A percentile compares a stretch with the other conserved stretches of the same genome.
These are phyloP conservation scores for Pelargonium fulgidum DNA, from an alignment of 441 rosid species.

Conservation along the genomic window DNA sequence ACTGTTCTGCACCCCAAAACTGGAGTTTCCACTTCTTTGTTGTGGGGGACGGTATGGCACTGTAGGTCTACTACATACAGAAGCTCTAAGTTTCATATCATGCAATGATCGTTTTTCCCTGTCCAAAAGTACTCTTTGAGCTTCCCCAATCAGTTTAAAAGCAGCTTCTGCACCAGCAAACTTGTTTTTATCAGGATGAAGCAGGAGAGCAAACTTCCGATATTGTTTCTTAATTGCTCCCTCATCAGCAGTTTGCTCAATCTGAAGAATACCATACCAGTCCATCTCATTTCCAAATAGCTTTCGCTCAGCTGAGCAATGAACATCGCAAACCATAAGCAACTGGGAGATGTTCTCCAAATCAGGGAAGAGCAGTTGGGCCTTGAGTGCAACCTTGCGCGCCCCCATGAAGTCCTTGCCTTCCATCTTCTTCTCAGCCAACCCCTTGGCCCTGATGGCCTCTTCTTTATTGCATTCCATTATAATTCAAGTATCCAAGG, in stretches of 20 bases:
- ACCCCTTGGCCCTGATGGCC: slow-evolving; percentile 65
- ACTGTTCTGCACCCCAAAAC: slow-evolving; percentile 26
- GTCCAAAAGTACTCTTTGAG: slow-evolving; percentile 73
- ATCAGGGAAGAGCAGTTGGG: slow-evolving; percentile 54
- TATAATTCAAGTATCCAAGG: not conserved
- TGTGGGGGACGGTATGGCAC: slow-evolving; percentile 37
- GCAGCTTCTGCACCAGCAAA: slow-evolving; percentile 95
- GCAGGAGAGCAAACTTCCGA: slow-evolving; percentile 68
- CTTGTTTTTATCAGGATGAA: slow-evolving; percentile 91
- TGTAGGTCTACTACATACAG: slow-evolving; percentile 28
- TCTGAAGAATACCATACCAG: slow-evolving; percentile 84
- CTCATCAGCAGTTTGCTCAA: slow-evolving; percentile 60
- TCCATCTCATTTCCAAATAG: slow-evolving; percentile 58
- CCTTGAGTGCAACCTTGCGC: slow-evolving; percentile 53
- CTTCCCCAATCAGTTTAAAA: slow-evolving; percentile 79
- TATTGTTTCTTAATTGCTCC: slow-evolving; percentile 75
- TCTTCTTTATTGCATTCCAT: slow-evolving; percentile 92
- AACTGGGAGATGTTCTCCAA: slow-evolving; percentile 61
- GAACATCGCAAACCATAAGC: slow-evolving; percentile 79
- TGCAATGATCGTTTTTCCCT: slow-evolving; percentile 45
- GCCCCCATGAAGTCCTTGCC: slow-evolving; percentile 53
- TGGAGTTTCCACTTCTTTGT: slow-evolving; percentile 23
- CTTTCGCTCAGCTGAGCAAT: slow-evolving; percentile 55
- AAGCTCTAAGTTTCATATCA: slow-evolving; percentile 45
- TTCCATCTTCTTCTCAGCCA: slow-evolving; percentile 63